Evolutionary conservation across 768 basidiomycete species (phyloP), one percentile per base, ranked within the genome.

Genomic region (Daedaleopsis sinensis): DNA sequence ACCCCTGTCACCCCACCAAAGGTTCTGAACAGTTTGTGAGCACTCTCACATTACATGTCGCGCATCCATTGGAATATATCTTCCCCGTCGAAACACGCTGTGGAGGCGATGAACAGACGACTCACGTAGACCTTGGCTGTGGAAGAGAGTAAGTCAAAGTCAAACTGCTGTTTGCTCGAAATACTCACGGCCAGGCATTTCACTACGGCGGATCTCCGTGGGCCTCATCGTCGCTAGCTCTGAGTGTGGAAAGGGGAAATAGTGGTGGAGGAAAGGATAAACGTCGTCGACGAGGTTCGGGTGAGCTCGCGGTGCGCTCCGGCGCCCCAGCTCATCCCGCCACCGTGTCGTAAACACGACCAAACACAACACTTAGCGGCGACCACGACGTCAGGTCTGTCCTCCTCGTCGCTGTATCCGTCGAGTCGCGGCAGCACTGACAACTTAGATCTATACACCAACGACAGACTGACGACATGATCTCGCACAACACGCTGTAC

Each of bases 1-100:
- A 62, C 84, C 83, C 63, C 76, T 77, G 76, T 90, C 87, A 78
- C 94, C 94, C 94, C 94, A 97, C 94, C 94, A 97, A 54, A 88
- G 79, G 76, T 82, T 90, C 93, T 96, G 72, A 4, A 42, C 35
- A 49, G 38, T 16, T n/a, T 7, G 38, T 59, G 16, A 57, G 48
- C 37, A 32, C 27, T 32, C 19, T 23, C 21, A 6, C 1, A 23
- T 24, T 21, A 6, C 18, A 46, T 9, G 44, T 19, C 44, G 18
- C 23, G 19, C 47, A 21, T 21, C 24, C 47, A 7, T 13, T 13
- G 13, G 2, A 24, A 27, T 24, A 9, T 27, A 11, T 24, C 11
- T 8, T 21, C 23, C 19, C 11, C 19, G 8, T 24, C 1, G 13
- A 49, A 9, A 49, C 19, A 13, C 19, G 7, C 23, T 13, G 15